Evolutionary conservation across 78 protist genomes (phyloP).

Genomic region (Cyanophora paradoxa): DNA sequence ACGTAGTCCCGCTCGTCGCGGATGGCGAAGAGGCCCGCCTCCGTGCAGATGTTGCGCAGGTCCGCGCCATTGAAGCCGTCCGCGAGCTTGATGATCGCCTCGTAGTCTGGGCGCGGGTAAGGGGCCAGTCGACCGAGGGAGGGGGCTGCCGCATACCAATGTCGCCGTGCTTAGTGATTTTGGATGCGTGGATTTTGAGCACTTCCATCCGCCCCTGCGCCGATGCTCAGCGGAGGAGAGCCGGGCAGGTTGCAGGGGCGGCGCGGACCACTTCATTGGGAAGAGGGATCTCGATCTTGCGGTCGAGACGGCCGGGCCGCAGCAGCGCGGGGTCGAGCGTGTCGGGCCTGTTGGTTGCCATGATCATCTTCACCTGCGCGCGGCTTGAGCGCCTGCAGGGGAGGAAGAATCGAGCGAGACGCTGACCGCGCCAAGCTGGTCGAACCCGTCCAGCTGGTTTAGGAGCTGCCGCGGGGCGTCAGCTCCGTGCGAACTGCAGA

Average conservation of each 20-base stretch:
- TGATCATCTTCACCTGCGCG: slow-evolving; percentile 97
- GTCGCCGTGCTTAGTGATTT: slow-evolving; percentile 86
- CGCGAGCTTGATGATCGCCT: slow-evolving; percentile 87
- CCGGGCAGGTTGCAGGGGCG: background rate
- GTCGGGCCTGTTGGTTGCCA: slow-evolving; percentile 99
- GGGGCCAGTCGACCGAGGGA: no score
- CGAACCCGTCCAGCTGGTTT: slow-evolving; percentile 98
- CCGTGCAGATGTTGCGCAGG: slow-evolving; percentile 97
- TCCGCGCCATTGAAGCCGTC: slow-evolving; percentile 99
- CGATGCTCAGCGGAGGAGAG: background rate
- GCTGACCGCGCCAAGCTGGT: slow-evolving; percentile 78
- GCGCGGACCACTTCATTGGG: slow-evolving; percentile 97
- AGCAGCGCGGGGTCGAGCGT: slow-evolving; percentile 93
- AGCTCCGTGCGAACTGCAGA: background rate
- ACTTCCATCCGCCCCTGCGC: slow-evolving; percentile 76
- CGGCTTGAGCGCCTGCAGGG: no score
- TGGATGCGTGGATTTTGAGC: slow-evolving; percentile 91
- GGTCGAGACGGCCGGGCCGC: slow-evolving; percentile 58
- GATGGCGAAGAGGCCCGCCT: slow-evolving; percentile 70
- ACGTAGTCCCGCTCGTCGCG: slow-evolving; percentile 88
- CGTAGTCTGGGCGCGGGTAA: slow-evolving; percentile 69
- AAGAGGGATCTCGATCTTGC: slow-evolving; percentile 93
- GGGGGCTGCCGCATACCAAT: slow-evolving; percentile 81
- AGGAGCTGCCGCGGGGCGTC: slow-evolving; percentile 55
- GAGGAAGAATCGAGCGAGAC: no score